Conservation (phyloP, 2,329 filamentous ascomycete species). For the Aspergillus sp. region DNA sequence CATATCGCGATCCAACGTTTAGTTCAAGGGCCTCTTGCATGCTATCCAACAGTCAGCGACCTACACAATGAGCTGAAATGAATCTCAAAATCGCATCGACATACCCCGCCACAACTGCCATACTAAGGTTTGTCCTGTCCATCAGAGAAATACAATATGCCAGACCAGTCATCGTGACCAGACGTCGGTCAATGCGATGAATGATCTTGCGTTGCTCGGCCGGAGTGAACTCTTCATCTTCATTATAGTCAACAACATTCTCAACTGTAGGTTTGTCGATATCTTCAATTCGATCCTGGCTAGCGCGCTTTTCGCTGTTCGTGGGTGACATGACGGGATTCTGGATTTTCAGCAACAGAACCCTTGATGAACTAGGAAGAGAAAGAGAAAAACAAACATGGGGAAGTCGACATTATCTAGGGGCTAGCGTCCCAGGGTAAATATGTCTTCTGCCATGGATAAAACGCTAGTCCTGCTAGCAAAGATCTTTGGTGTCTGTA, state of each 20-base stretch:
- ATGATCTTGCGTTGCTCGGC: conserved; percentile 66
- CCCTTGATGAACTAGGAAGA: too few relatives aligned
- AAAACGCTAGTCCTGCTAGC: too few relatives aligned
- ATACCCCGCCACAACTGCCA: conserved; percentile 66
- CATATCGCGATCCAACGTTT: conserved; percentile 22
- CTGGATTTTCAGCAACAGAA: not conserved
- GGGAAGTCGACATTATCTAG: not conserved
- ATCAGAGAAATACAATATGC: conserved; percentile 74
- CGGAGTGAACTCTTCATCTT: conserved; percentile 46
- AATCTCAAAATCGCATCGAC: conserved; percentile 59
- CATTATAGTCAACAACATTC: conserved; percentile 12
- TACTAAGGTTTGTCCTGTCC: conserved; percentile 69
- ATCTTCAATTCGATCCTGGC: conserved; percentile 13
- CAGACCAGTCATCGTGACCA: conserved; percentile 57
- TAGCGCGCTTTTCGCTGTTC: conserved; percentile 6
- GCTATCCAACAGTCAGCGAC: conserved; percentile 62
- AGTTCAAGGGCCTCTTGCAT: conserved; percentile 27
- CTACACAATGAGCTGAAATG: conserved; percentile 47
- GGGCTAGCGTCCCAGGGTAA: too few relatives aligned
- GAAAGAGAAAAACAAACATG: not conserved
- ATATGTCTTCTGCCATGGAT: too few relatives aligned
- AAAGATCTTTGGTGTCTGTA: too few relatives aligned
- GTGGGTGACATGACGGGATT: not conserved
- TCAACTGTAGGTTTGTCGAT: conserved; percentile 6
- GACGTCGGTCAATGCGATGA: conserved; percentile 61